phyloP scores from a whole-genome alignment of 352 stramenopile species.

The Thalassiosira mediterranea region DNA sequence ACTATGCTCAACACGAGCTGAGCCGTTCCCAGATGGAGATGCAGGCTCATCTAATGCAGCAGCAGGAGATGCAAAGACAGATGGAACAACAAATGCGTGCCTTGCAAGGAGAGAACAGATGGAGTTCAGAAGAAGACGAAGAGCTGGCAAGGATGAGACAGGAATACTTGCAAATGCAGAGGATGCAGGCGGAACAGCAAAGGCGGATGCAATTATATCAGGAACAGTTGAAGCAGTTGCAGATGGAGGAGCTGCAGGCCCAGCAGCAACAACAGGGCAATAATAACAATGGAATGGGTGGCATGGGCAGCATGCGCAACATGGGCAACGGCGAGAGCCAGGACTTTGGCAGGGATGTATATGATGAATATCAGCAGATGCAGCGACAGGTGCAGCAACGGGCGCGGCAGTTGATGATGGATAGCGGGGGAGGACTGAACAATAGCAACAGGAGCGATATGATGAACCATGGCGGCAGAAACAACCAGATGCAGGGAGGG shows the following conservation, averaged over 20 bases:
- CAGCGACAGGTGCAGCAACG: background rate
- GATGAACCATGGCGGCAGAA: too few species aligned
- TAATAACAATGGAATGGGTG: too few species aligned
- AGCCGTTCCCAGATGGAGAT: too few species aligned
- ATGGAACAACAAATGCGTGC: too few species aligned
- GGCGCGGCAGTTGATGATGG: background rate
- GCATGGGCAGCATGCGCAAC: background rate
- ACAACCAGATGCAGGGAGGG: too few species aligned
- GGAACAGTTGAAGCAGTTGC: slow-evolving; percentile 14
- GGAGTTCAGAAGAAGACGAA: background rate
- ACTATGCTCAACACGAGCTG: too few species aligned
- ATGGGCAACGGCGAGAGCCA: background rate
- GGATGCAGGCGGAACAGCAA: slow-evolving; percentile 12
- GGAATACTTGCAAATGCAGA: slow-evolving; percentile 9
- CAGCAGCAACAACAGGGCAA: slow-evolving; percentile 22
- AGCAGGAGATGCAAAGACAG: too few species aligned
- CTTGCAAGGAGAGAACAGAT: too few species aligned
- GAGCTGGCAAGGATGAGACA: slow-evolving; percentile 8
- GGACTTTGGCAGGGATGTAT: background rate
- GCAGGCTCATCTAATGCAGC: too few species aligned
- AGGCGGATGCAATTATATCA: slow-evolving; percentile 12
- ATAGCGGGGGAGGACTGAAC: background rate
- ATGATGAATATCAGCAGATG: background rate
- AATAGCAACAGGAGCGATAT: slow-evolving; percentile 3
- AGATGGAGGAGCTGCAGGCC: slow-evolving; percentile 9